Base-by-base conservation (phyloP, 75 land plant genomes). In the Chamaecyparis obtusa region DNA sequence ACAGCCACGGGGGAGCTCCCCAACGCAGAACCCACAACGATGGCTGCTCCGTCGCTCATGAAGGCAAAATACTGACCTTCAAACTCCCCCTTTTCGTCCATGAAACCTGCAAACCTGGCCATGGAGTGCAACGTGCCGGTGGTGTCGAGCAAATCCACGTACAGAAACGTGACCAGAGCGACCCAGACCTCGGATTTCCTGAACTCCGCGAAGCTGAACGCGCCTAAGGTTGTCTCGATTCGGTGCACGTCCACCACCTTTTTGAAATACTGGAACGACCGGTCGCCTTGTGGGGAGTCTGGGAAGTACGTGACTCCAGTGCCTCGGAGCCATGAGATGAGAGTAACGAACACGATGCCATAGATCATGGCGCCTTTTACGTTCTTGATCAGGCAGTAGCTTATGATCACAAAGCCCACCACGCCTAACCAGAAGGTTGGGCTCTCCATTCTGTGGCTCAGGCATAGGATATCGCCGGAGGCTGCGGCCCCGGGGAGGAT, bases 31-130 rank as follows among this genome's bases (percentile, higher is more conserved):
- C 95, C 96, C 14, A 92, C 87, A 9, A 92, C 84, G 7, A 92
- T 95, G 54, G 98, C 88, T 2, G 92, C 85, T 2, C 95, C 96
- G 76, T 97, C 99, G 43, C 95, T 94, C 89, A 96, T 91, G 89
- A 93, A 97, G 0, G 99, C 99, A 43, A 85, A 55, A 88, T 97
- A 97, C 83, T 97, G 94, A 0, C 99, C 99, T 85, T 94, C 95
- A 67, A 97, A 97, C 0, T 88, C 86, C 24, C 97, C 98, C 5
- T 91, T 78, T 3, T 91, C 95, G 82, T 84, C 85, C 64, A 32
- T 36, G 19, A 93, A 92, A 5, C 99, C 99, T 1, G 91, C 95
- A 86, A 94, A 89, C 74, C 91, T 92, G 0, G 99, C 99, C 96
- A 98, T 92, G 78, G 99, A 95, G 88, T 94, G 94, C 76, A 98